Percentiles rank a stretch among this genome's conserved stretches.
Evolutionary conservation across 768 basidiomycete species (phyloP).

Genomic region (Infundibulicybe gibba): DNA sequence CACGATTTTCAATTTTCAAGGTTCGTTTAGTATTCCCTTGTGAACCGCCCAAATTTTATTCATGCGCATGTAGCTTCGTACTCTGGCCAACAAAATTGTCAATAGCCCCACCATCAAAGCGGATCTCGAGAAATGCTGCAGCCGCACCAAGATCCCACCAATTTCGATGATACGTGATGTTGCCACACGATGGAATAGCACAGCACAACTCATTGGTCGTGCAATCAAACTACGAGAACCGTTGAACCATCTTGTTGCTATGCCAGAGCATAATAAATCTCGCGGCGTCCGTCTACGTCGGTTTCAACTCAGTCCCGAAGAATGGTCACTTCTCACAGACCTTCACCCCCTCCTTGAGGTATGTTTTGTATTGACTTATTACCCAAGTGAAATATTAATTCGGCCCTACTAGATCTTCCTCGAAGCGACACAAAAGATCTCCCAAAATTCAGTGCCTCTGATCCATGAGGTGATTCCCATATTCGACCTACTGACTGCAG

Average conservation of each 20-base stretch:
- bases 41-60: conserved; percentile 5
- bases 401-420: conserved; percentile 14
- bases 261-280: conserved; percentile 14
- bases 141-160: neutral
- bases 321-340: conserved; percentile 18
- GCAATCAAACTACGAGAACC: conserved; percentile 13
- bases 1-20: conserved; percentile 4
- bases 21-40: conserved; percentile 1
- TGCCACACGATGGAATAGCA: conserved; percentile 20
- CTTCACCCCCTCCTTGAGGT: conserved; percentile 18
- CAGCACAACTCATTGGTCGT: conserved; percentile 11
- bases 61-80: conserved; percentile 11
- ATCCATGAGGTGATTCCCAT: conserved; percentile 24
- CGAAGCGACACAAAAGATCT: conserved; percentile 19
- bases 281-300: conserved; percentile 7
- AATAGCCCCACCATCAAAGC: conserved; percentile 10
- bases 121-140: conserved; percentile 9
- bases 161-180: conserved; percentile 15
- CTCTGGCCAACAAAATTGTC: conserved; percentile 13
- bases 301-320: conserved; percentile 10
- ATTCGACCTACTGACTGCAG: conserved; percentile 17
- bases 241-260: conserved; percentile 10
- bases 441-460: conserved; percentile 11
- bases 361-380: conserved; percentile 4
- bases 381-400: neutral